Base-by-base conservation (phyloP, 176 grass and related monocot species). In the Carex parvula region DNA sequence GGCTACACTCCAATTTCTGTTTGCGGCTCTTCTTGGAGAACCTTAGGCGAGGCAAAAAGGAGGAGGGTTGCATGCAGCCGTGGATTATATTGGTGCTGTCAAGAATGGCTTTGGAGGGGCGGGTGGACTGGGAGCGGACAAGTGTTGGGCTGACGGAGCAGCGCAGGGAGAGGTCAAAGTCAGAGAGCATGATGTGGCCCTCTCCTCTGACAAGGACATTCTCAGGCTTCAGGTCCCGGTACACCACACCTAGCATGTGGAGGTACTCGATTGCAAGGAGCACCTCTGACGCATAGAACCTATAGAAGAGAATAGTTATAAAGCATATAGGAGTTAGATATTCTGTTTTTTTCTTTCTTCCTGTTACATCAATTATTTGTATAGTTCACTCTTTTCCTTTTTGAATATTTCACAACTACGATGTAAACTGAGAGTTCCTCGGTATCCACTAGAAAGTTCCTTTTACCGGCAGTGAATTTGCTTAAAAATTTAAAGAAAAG, bases 111-210 rank as follows among this genome's bases (percentile, higher is more conserved):
- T 59, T 57, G 62, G 54, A 16, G 41, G 70, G 78, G 18, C 82
- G 90, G 66, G 78, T 84, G n/a, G 94, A 94, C 11, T 88, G 56
- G 5, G 94, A 94, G 3, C 91, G 91, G 9, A 97, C 87, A 0
- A 97, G 89, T 32, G 94, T 87, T 6, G 94, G 94, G 79, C 89
- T 92, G 54, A 97, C 94, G 15, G 92, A 88, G 85, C 94, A 97
- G 6, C 88, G 92, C 8, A 97, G 89, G 9, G 92, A 94, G 53
- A 97, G 89, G 56, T 97, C 94, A 24, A 97, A 97, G 67, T 97
- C 94, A 53, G 94, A 97, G 60, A 97, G 92, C 94, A 97, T 94
- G 58, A 97, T 92, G 87, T 97, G 94, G 20, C 94, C 94, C 62
- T 87, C 94, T 53, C 92, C 92, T 64, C 92, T 80, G 2, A 94